Base-by-base conservation (phyloP, 2,329 filamentous ascomycete species). In the Claviceps cyperi region DNA sequence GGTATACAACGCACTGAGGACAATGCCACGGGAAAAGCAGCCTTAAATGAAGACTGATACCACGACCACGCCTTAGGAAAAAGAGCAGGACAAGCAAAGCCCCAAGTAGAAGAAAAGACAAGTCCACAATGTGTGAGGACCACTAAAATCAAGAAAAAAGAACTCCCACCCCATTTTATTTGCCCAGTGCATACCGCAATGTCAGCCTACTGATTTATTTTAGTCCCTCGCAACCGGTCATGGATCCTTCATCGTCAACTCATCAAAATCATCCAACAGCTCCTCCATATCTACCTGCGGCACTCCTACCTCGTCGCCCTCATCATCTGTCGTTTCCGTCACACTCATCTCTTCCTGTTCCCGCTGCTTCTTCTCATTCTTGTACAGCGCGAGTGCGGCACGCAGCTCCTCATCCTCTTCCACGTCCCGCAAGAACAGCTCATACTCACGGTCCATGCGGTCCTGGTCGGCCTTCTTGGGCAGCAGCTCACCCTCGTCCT, bases 391-490 rank as follows among this genome's bases (percentile, higher is more conserved):
- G 63, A 98, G 72, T 1, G 88, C 89, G 43, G 82, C 78, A 50
- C 92, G 77, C 57, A 96, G 74, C 62, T 98, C 92, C 48, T 85
- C 77, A 64, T 98, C 92, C 64, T 97, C 90, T 69, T 98, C 94
- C 11, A 98, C 87, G 66, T 98, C 92, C 44, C 85, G 83, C 73
- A 98, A 71, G 80, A 98, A 98, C 78, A 90, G 80, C 72, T 98
- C 92, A 69, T 94, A 98, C 68, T 98, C 92, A 56, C 83, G 79
- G 63, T 97, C 90, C 72, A 94, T 81, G 55, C 82, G 81, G 52
- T 90, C 86, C 63, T 91, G 85, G 63, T 97, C 90, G 52, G 87
- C 75, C 70, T 95, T 88, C 72, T 86, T 83, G 37, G 87, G 86
- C 55, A 90, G 70, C 65, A 94, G 76, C 56, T 96, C 91, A 57